Evolutionary conservation across 1,284 basidiomycete species (phyloP).

Genomic region (Neolentinus lepideus): DNA sequence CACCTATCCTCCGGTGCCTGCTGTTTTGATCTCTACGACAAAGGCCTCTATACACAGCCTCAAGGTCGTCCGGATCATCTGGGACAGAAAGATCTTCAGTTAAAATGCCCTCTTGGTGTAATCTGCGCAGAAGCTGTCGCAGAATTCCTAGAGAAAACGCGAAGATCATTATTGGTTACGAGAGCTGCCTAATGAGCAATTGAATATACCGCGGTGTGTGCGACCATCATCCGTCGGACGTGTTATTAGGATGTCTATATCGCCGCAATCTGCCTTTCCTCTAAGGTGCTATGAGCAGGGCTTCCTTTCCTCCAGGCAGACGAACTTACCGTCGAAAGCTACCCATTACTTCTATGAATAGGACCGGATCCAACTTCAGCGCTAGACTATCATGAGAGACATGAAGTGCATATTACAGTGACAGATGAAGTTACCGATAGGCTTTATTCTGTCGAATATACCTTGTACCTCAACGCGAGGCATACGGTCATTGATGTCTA

Average conservation of each 20-base stretch:
- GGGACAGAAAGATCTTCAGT: slow-evolving; percentile 75
- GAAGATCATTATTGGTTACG: background rate
- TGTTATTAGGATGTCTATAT: slow-evolving; percentile 87
- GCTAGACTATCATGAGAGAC: slow-evolving; percentile 33
- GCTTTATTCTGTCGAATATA: slow-evolving; percentile 68
- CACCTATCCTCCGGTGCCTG: slow-evolving; percentile 69
- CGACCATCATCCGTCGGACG: slow-evolving; percentile 64
- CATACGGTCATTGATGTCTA: slow-evolving; percentile 78
- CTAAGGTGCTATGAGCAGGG: slow-evolving; percentile 25
- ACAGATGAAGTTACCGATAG: slow-evolving; percentile 41
- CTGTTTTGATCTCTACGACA: slow-evolving; percentile 35
- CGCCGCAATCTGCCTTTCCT: slow-evolving; percentile 74
- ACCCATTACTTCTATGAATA: slow-evolving; percentile 85
- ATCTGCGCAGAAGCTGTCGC: slow-evolving; percentile 41
- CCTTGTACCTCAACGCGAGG: slow-evolving; percentile 71
- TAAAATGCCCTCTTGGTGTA: slow-evolving; percentile 56
- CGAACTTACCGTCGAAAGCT: slow-evolving; percentile 68
- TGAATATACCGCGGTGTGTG: slow-evolving; percentile 54
- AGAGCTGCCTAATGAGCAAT: background rate
- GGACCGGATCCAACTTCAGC: slow-evolving; percentile 57
- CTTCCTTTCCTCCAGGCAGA: slow-evolving; percentile 3
- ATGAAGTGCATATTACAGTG: background rate
- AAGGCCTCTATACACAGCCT: slow-evolving; percentile 77
- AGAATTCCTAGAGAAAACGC: slow-evolving; percentile 46
- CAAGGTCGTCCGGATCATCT: slow-evolving; percentile 56